phyloP scores from a whole-genome alignment of 1,284 basidiomycete species.

The Tilletia caries region DNA sequence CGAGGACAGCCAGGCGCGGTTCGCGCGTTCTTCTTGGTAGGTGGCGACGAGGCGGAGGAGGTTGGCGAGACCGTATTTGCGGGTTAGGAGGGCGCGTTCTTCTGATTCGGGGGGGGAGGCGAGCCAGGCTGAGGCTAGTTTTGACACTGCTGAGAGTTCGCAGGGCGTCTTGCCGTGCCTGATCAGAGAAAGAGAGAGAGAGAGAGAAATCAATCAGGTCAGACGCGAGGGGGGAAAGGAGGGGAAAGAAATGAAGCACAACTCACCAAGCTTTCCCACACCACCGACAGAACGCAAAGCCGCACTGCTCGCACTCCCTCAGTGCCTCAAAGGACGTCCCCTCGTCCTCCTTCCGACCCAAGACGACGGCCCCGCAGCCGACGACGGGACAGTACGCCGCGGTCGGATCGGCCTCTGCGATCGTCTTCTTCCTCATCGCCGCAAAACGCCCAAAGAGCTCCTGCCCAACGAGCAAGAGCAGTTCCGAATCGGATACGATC shows the following conservation, averaged over 20 bases:
- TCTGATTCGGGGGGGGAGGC: constrained; percentile 10
- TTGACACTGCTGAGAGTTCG: constrained; percentile 6
- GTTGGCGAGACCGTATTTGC: constrained; percentile 27
- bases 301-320: constrained; percentile 31
- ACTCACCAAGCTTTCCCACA: constrained; percentile 35
- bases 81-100: constrained; percentile 16
- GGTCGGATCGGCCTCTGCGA: constrained; percentile 32
- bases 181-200: background rate
- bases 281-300: constrained; percentile 33
- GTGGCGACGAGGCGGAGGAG: constrained; percentile 27
- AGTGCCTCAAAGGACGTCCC: constrained; percentile 33
- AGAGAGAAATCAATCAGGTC: constrained; percentile 11
- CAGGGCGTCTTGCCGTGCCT: constrained; percentile 10
- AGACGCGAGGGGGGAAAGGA: constrained; percentile 21
- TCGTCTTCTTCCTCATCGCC: constrained; percentile 26
- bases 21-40: constrained; percentile 31
- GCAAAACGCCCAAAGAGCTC: constrained; percentile 23
- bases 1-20: constrained; percentile 25
- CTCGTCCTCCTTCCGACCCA: constrained; percentile 27
- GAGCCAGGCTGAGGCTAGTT: constrained; percentile 9
- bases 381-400: constrained; percentile 32
- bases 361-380: constrained; percentile 27
- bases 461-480: constrained; percentile 20
- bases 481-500: constrained; percentile 23
- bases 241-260: constrained; percentile 18